A percentile compares a stretch with the other conserved stretches of the same genome.
These are phyloP conservation scores for Eragrostis tef DNA, from an alignment of 202 grass and related monocot genomes.

Conservation along the genomic window DNA sequence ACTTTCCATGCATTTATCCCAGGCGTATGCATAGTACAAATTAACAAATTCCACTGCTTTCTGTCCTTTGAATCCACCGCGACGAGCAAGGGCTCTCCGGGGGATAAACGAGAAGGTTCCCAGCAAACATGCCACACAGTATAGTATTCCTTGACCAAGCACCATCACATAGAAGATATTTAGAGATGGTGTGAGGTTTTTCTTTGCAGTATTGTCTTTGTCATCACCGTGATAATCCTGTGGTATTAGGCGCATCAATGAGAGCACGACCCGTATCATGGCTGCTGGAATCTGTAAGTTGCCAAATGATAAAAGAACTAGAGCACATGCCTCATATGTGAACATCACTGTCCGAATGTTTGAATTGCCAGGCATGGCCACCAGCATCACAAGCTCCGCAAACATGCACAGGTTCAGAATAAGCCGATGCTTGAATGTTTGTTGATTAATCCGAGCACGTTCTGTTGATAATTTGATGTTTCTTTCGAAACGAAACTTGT, in stretches of 20 bases:
- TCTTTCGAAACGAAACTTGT: not conserved
- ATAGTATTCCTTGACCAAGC: constrained; percentile 31
- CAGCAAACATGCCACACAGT: not conserved
- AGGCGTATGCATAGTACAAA: not conserved
- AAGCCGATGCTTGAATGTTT: not conserved
- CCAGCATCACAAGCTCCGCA: not conserved
- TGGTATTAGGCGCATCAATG: fast-evolving
- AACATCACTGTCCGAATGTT: not conserved
- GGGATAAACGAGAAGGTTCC: constrained; percentile 32
- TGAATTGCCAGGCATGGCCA: not conserved
- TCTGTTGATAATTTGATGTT: not conserved
- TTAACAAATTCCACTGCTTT: not conserved
- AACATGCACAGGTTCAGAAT: not conserved
- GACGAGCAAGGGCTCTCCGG: not conserved
- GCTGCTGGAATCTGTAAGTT: constrained; percentile 40
- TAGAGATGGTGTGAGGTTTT: not conserved
- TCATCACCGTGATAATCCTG: not conserved
- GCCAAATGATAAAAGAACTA: not conserved
- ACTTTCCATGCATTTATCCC: not conserved
- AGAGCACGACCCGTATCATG: not conserved
- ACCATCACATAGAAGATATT: constrained; percentile 31
- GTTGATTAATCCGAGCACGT: not conserved
- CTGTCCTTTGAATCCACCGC: not conserved
- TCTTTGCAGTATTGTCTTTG: not conserved
- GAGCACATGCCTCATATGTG: not conserved